Evolutionary conservation across 305 asterid genomes (phyloP), one percentile per base, ranked within the genome.

Genomic region (Fraxinus albicans): DNA sequence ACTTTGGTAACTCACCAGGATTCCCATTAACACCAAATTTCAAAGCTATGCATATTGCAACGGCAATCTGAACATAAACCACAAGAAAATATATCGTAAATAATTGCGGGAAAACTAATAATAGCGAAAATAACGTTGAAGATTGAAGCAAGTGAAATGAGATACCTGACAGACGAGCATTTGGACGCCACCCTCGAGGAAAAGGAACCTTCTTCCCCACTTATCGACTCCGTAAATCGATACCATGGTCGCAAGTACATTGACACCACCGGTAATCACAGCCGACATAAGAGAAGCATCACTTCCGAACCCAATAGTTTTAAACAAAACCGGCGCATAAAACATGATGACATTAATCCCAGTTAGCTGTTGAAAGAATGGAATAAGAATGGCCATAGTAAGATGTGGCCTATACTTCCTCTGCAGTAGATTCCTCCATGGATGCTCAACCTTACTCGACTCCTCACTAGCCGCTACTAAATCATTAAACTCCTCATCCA

Each of bases 301-400:
- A 34, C 42, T 42, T 2, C 91, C 94, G 10, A 95, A 95, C 1
- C 99, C 99, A 9, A 95, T 91, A 0, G 98, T 95, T 60, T 87
- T 88, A 35, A 95, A 94, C 87, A 95, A 70, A 5, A 94, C 97
- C 0, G 99, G 99, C 0, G 98, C 99, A 27, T 94, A 95, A 70
- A 94, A 93, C 90, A 91, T 92, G 83, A 94, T 92, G 63, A 94
- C 97, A 6, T 94, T 94, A 17, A 94, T 93, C n/a, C 98, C 98
- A 0, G 99, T 92, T 15, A 95, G 90, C 83, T 95, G 99, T 77
- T 95, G 99, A 79, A 94, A 92, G 80, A 89, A 89, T 0, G 99
- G 99, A 19, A 94, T 93, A 8, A 80, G 73, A 0, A 95, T 82
- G 1, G 99, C 98, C 97, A 94, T 94, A 0, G 95, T 88, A 6